These are phyloP conservation scores for Jacaranda copaia DNA, from an alignment of 257 asterid genomes.

Conservation along the genomic window DNA sequence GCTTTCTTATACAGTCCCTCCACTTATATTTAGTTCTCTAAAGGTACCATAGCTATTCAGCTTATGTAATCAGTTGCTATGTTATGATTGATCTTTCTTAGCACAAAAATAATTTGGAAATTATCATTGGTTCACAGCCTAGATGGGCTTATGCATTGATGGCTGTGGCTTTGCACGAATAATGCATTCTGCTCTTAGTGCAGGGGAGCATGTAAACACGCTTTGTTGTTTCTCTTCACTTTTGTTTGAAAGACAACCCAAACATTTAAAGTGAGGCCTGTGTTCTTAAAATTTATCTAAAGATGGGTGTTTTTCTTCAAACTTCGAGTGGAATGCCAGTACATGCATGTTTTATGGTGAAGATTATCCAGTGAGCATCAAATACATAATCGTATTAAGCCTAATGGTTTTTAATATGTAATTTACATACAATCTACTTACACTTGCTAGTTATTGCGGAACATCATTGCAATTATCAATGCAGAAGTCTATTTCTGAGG, in stretches of 20 bases:
- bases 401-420: slow-evolving; percentile 19
- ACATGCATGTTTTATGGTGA: background rate
- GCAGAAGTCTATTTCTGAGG: slow-evolving; percentile 15
- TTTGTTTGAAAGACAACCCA: slow-evolving; percentile 5
- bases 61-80: slow-evolving; percentile 24
- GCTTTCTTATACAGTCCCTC: slow-evolving; percentile 90
- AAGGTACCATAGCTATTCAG: slow-evolving; percentile 62
- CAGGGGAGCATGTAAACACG: slow-evolving; percentile 6
- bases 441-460: background rate
- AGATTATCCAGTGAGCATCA: background rate
- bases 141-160: slow-evolving; percentile 28
- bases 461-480: background rate
- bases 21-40: slow-evolving; percentile 83
- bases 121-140: slow-evolving; percentile 23
- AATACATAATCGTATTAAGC: background rate
- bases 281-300: background rate
- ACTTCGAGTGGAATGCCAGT: background rate
- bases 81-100: slow-evolving; percentile 33
- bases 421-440: slow-evolving; percentile 17
- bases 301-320: background rate
- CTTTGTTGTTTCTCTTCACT: background rate
- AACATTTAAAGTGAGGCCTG: background rate
- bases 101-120: slow-evolving; percentile 27
- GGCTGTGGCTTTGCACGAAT: slow-evolving; percentile 26
- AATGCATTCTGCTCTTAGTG: background rate